Evolutionary conservation across 371 early-diverging fungal species (phyloP).

Genomic region (Mucor lusitanicus): DNA sequence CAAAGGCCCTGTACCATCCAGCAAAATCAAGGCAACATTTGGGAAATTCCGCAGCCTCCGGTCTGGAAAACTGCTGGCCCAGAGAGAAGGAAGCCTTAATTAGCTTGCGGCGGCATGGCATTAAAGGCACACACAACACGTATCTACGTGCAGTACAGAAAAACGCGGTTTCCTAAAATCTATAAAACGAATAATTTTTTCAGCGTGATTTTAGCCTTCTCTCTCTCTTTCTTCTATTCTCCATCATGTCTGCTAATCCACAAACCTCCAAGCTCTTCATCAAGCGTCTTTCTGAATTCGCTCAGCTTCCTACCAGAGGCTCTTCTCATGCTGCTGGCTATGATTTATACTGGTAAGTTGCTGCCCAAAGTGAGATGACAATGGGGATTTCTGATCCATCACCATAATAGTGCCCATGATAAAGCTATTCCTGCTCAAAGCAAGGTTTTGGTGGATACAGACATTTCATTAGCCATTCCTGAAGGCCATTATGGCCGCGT

Average conservation of each 20-base stretch:
- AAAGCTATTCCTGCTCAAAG: constrained; percentile 73
- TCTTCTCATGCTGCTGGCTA: constrained; percentile 91
- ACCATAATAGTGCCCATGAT: constrained; percentile 65
- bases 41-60: no score
- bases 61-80: no score
- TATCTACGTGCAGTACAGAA: no score
- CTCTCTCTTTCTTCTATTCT: not conserved
- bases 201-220: not conserved
- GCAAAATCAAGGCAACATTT: no score
- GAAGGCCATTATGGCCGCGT: constrained; percentile 93
- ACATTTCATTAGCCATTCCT: constrained; percentile 82
- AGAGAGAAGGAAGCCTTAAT: no score
- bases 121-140: no score
- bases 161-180: no score
- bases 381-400: no score
- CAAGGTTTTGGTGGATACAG: constrained; percentile 79
- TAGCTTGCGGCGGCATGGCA: no score
- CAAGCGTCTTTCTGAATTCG: constrained; percentile 66
- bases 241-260: constrained; percentile 1
- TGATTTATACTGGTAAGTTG: constrained; percentile 84
- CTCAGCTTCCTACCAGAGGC: constrained; percentile 81
- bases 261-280: constrained; percentile 45
- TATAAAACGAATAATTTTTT: no score
- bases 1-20: no score
- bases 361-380: not conserved